phyloP scores from a whole-genome alignment of 495 filamentous ascomycete genomes.

The Penicillium desertorum region DNA sequence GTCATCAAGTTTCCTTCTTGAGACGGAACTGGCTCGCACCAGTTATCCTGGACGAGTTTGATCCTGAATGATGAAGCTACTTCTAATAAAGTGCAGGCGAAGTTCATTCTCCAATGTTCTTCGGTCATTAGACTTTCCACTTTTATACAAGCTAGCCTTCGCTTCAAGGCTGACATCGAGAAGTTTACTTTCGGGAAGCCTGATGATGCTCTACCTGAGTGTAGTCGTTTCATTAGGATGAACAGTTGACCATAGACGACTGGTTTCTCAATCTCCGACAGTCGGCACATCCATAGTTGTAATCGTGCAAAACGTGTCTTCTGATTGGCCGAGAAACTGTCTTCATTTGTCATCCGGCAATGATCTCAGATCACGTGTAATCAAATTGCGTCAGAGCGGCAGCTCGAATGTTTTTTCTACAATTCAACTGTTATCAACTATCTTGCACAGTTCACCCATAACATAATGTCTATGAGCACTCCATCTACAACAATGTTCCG shows the following conservation, averaged over 20 bases:
- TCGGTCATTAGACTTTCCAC: not conserved
- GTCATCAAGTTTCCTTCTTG: not conserved
- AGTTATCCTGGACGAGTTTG: not conserved
- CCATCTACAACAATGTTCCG: conserved; percentile 39
- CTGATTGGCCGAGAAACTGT: conserved; percentile 26
- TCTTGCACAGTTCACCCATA: not conserved
- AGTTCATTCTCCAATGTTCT: not conserved
- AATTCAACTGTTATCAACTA: conserved; percentile 14
- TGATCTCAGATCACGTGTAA: conserved; percentile 31
- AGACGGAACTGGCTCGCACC: not conserved
- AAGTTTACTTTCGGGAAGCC: no score
- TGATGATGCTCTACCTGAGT: not conserved
- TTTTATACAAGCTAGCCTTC: not conserved
- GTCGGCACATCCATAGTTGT: conserved; percentile 15
- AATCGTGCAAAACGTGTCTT: conserved; percentile 21
- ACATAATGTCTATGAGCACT: conserved; percentile 36
- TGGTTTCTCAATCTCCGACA: conserved; percentile 10
- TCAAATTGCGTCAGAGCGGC: conserved; percentile 43
- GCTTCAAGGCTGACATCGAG: not conserved
- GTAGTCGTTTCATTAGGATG: not conserved
- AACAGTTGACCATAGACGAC: conserved; percentile 3
- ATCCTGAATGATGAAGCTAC: not conserved
- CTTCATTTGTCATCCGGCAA: conserved; percentile 36
- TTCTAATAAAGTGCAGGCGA: not conserved
- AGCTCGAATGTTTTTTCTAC: conserved; percentile 11